Percentiles rank a stretch among this genome's conserved stretches.
Conservation (phyloP, 2,329 filamentous ascomycete genomes). For the Penicillium paneum region DNA sequence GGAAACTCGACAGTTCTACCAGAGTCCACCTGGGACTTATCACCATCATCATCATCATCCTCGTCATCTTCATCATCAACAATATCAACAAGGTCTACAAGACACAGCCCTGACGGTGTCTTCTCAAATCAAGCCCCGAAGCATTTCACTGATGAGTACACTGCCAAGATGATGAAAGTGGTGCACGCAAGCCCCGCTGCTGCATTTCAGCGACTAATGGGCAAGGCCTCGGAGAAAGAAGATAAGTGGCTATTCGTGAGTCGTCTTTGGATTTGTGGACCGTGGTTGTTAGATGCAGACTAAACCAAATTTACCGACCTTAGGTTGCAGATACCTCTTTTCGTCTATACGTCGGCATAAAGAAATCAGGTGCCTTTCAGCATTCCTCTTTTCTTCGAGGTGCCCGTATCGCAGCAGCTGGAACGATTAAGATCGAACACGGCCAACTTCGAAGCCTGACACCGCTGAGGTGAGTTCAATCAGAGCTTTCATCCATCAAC, state of each 20-base stretch:
- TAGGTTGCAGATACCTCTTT: constrained; percentile 70
- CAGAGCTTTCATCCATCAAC: background rate
- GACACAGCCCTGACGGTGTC: background rate
- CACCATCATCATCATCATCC: background rate
- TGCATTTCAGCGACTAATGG: constrained; percentile 73
- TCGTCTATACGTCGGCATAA: constrained; percentile 79
- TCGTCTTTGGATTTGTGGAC: background rate
- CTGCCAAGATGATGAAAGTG: constrained; percentile 57
- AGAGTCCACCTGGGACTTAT: background rate
- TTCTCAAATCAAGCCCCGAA: constrained; percentile 35
- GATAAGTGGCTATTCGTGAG: constrained; percentile 88
- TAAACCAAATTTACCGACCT: background rate
- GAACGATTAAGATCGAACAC: constrained; percentile 78
- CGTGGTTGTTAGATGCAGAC: background rate
- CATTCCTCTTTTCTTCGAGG: constrained; percentile 88
- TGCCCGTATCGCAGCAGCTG: constrained; percentile 74
- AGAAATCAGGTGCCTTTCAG: constrained; percentile 82
- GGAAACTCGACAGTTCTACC: constrained; percentile 30
- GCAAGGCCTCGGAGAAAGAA: constrained; percentile 70
- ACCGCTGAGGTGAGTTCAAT: constrained; percentile 45
- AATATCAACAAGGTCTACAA: constrained; percentile 26
- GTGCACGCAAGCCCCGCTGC: constrained; percentile 68
- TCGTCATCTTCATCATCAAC: constrained; percentile 7
- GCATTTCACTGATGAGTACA: constrained; percentile 64
- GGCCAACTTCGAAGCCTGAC: constrained; percentile 72